Base-by-base conservation (phyloP, 305 asterid species). In the Fraxinus floribunda region DNA sequence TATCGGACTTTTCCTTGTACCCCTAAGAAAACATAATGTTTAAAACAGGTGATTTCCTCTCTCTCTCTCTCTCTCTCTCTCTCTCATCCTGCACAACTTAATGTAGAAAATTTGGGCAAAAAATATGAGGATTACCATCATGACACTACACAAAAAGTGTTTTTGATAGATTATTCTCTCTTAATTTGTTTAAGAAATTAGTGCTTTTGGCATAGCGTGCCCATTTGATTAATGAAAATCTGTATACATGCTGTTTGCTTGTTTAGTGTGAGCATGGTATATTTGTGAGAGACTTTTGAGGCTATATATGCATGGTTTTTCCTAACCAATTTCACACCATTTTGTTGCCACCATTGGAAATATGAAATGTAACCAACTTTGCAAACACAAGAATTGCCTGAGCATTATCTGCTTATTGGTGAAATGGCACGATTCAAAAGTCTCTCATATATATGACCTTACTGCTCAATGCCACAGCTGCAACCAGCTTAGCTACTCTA, bases 341-440 rank as follows among this genome's bases (percentile, higher is more conserved):
- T 41, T 35, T 8, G 57, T n/a, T 36, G 57, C 57, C 24, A 36
- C 60, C 57, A 35, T 18, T 75, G 46, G 57, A 76, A 35, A 39
- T 16, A 38, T 52, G 41, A 24, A 39, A 70, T 68, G 20, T 2
- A 7, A 35, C 75, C 60, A 29, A 76, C 32, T 66, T 38, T 46
- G 60, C 9, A 20, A 57, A 39, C 68, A 66, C 83, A 26, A 7
- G 20, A 72, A 78, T 16, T 18, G 39, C 74, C 68, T 55, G 74
- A 78, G 79, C 64, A 74, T 70, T 71, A 78, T 73, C 44, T 52
- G 83, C 68, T 75, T 13, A 18, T 55, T 24, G 66, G 26, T 46
- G 36, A 60, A 20, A 57, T 57, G 71, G 20, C 49, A 41, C 22
- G 68, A 36, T 24, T 75, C 70, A 35, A 84, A 80, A 49, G 32